Evolutionary conservation across 306 rosid genomes (phyloP).

Genomic region (Vigna radiata): DNA sequence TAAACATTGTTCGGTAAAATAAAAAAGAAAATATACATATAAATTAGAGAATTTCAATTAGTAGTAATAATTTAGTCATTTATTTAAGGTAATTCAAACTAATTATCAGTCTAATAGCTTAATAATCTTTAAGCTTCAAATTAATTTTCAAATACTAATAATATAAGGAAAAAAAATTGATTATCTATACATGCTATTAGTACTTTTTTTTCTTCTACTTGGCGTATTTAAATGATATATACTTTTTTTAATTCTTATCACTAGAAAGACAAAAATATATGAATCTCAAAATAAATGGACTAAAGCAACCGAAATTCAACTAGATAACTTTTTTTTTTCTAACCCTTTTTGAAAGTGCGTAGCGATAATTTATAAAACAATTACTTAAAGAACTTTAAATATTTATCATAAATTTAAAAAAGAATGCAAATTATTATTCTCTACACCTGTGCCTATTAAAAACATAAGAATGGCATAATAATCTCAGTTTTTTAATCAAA

Average conservation of each 20-base stretch:
- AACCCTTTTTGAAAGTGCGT: neutral
- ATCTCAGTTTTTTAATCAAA: neutral
- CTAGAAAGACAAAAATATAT: neutral
- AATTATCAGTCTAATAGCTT: neutral
- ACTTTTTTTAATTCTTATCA: neutral
- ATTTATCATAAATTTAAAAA: neutral
- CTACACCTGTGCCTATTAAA: neutral
- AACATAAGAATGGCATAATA: constrained; percentile 2
- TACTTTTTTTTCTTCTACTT: neutral
- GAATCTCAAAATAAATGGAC: neutral
- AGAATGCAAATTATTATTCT: neutral
- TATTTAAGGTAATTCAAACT: no score
- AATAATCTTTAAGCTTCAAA: neutral
- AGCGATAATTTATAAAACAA: neutral
- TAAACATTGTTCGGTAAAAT: no score
- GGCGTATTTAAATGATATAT: neutral
- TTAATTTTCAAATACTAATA: neutral
- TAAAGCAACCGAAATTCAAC: neutral
- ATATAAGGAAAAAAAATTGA: neutral
- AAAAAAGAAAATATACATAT: no score
- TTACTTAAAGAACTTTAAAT: neutral
- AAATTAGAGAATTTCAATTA: no score
- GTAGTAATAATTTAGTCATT: neutral
- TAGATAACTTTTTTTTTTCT: neutral
- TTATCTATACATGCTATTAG: no score